Evolutionary conservation across 169 alveolate genomes (phyloP).

Genomic region (Cryptosporidium andersoni): DNA sequence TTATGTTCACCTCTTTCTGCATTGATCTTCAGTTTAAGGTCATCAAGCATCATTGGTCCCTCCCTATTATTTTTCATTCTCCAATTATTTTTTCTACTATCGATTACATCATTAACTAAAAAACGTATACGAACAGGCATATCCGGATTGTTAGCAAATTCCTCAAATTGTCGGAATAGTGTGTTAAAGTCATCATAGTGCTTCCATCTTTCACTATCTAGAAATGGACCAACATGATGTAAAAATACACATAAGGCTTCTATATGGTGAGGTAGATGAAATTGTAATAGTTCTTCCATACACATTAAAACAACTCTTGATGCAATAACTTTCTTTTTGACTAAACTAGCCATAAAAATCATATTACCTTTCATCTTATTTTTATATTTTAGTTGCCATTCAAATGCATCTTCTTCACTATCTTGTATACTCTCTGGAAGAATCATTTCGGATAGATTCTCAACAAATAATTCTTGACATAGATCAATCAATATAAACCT

Average conservation of each 20-base stretch:
- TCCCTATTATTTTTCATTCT: conserved; percentile 77
- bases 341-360: conserved; percentile 85
- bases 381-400: conserved; percentile 84
- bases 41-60: conserved; percentile 71
- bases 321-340: conserved; percentile 82
- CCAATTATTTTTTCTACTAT: conserved; percentile 84
- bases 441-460: conserved; percentile 81
- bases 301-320: conserved; percentile 83
- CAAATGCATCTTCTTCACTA: conserved; percentile 84
- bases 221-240: conserved; percentile 86
- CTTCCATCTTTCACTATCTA: conserved; percentile 80
- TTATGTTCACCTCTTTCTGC: conserved; percentile 58
- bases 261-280: conserved; percentile 80
- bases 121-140: conserved; percentile 83
- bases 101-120: conserved; percentile 83
- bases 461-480: conserved; percentile 84
- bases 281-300: conserved; percentile 81
- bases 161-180: conserved; percentile 78
- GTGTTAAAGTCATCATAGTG: conserved; percentile 78
- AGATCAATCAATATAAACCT: conserved; percentile 81
- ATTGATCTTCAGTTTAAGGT: conserved; percentile 54
- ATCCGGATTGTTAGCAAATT: conserved; percentile 78
- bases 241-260: conserved; percentile 85
- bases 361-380: conserved; percentile 87
- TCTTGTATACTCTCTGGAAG: conserved; percentile 77